A percentile compares a stretch with the other conserved stretches of the same genome.
phyloP scores from a whole-genome alignment of 148 eudicot species.

The Polygonum aviculare region DNA sequence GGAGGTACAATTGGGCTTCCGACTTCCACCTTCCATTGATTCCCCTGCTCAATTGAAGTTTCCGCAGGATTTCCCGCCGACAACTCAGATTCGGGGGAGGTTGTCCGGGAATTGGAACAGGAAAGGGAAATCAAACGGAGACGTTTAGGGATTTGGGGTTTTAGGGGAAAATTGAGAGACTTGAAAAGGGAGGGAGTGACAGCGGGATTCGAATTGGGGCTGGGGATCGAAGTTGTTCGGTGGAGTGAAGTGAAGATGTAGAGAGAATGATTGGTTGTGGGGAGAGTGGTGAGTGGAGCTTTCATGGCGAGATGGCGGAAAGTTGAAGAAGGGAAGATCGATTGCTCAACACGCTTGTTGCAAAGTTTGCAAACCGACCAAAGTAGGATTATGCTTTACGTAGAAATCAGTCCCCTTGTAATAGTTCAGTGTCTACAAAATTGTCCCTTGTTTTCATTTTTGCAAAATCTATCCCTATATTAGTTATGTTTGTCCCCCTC shows the following conservation, averaged over 20 bases:
- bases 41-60: neutral
- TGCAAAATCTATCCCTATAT: no score
- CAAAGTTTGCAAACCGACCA: neutral
- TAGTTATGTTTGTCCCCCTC: no score
- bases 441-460: neutral
- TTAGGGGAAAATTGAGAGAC: slow-evolving; percentile 1
- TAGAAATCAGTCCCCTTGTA: neutral
- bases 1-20: slow-evolving; percentile 32
- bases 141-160: slow-evolving; percentile 9
- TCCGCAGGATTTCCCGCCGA: slow-evolving; percentile 8
- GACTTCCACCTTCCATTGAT: slow-evolving; percentile 26
- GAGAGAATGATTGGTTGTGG: slow-evolving; percentile 13
- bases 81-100: neutral
- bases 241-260: slow-evolving; percentile 12
- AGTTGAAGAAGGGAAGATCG: neutral
- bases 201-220: neutral
- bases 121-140: slow-evolving; percentile 11
- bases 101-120: slow-evolving; percentile 9
- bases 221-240: slow-evolving; percentile 8
- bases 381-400: neutral
- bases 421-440: no score
- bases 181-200: neutral
- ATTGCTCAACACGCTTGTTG: neutral
- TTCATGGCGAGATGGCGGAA: slow-evolving; percentile 1
- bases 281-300: slow-evolving; percentile 1